phyloP scores from a whole-genome alignment of 1,284 basidiomycete genomes.

The Golubevia pallescens region DNA sequence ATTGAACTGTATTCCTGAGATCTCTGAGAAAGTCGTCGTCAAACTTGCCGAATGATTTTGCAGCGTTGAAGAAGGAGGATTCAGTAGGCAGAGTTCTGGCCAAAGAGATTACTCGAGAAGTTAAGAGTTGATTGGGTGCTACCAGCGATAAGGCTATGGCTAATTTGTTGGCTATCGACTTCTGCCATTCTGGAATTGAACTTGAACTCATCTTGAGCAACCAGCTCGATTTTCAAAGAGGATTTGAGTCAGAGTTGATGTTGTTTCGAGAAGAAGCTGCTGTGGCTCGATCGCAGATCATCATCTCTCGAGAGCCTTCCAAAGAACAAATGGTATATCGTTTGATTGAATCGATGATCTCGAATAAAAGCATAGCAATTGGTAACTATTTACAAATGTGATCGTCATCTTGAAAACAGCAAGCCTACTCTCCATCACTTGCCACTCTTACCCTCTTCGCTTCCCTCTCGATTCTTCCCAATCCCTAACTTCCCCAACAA shows the following conservation, averaged over 20 bases:
- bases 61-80: constrained; percentile 39
- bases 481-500: not conserved
- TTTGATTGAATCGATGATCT: too few relatives aligned
- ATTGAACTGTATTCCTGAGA: constrained; percentile 16
- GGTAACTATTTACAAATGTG: too few relatives aligned
- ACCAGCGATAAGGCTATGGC: not conserved
- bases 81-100: constrained; percentile 34
- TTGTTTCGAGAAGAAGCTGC: too few relatives aligned
- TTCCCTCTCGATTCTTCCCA: not conserved
- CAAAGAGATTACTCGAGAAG: constrained; percentile 41
- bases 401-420: too few relatives aligned
- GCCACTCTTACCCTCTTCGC: not conserved
- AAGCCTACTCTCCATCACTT: too few relatives aligned
- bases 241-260: too few relatives aligned
- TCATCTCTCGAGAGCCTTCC: too few relatives aligned
- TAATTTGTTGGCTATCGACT: not conserved
- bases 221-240: too few relatives aligned
- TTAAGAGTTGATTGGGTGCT: constrained; percentile 40
- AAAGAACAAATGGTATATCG: too few relatives aligned
- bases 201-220: not conserved
- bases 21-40: constrained; percentile 30
- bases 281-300: too few relatives aligned
- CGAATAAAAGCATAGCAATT: too few relatives aligned
- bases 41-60: constrained; percentile 51
- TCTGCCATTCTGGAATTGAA: not conserved